Evolutionary conservation across 2,329 filamentous ascomycete genomes (phyloP), one percentile per base, ranked within the genome.

Genomic region (Calonectria pauciramosa): DNA sequence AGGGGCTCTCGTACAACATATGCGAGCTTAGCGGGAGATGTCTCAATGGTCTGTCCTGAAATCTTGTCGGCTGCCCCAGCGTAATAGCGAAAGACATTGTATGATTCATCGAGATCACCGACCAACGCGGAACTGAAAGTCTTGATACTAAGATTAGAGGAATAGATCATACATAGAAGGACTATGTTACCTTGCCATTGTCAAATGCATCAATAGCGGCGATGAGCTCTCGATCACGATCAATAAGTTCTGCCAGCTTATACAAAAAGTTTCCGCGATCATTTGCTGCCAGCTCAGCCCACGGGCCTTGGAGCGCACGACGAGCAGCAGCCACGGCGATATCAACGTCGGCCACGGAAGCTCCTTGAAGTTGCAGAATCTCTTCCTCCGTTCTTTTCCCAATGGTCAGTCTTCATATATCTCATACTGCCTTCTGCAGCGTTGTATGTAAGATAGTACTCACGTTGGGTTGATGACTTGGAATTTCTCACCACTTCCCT

Each of bases 21-120:
- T 11, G 92, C 92, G 65, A 94, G 88, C 80, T 94, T 94, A 2
- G 86, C 85, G 2, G 89, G 87, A 0, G 88, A 90, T 0, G 92
- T 93, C 77, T 92, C 91, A 77, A 94, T 94, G 9, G 92, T 92
- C 79, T 93, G 90, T 18, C 93, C 93, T 54, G 91, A 90, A 70
- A 94, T 90, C 85, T 94, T 94, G 84, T 94, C 93, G 26, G 92
- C 91, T 82, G 90, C 94, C 36, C 93, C 93, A 41, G 91, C 92
- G 80, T 94, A 94, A 82, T 94, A 94, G 78, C 90, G 91, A 70
- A 90, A 86, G 28, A 92, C 78, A n/a, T 79, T 80, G 56, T 76
- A 78, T 7, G 80, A 77, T 65, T 80, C 78, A 7, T 84, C 86
- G 10, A 94, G 81, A 81, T 94, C 93, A 52, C 92, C 91, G 51